phyloP scores from a whole-genome alignment of 257 asterid genomes.

The Perilla frutescens region DNA sequence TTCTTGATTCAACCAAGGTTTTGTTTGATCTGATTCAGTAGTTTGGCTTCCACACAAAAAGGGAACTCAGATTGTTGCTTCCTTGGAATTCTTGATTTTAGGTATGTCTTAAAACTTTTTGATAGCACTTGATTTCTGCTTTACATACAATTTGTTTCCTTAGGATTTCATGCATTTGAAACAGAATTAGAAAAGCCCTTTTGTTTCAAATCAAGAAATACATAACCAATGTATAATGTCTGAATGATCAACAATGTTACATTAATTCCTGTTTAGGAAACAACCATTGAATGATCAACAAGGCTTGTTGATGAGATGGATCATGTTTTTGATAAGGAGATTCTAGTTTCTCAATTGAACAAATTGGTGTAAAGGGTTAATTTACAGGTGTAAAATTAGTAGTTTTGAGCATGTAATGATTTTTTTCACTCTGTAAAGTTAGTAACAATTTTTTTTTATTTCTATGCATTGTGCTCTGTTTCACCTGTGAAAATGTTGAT shows the following conservation, averaged over 20 bases:
- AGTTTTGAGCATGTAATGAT: neutral
- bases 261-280: neutral
- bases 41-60: constrained; percentile 18
- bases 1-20: constrained; percentile 38
- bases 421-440: too few relatives aligned
- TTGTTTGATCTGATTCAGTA: constrained; percentile 31
- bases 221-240: neutral
- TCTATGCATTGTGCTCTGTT: neutral
- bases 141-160: neutral
- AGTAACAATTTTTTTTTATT: neutral
- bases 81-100: constrained; percentile 29
- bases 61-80: constrained; percentile 26
- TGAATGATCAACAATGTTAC: constrained; percentile 19
- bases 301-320: neutral
- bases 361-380: neutral
- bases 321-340: neutral
- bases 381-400: neutral
- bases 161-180: constrained; percentile 22
- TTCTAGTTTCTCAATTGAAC: neutral
- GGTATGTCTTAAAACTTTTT: constrained; percentile 33
- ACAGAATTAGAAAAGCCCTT: neutral
- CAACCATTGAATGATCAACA: neutral
- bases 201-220: constrained; percentile 18
- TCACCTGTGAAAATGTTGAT: neutral
- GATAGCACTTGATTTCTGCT: neutral